phyloP scores from a whole-genome alignment of 2,329 filamentous ascomycete genomes.

The Hypoxylon sp. region DNA sequence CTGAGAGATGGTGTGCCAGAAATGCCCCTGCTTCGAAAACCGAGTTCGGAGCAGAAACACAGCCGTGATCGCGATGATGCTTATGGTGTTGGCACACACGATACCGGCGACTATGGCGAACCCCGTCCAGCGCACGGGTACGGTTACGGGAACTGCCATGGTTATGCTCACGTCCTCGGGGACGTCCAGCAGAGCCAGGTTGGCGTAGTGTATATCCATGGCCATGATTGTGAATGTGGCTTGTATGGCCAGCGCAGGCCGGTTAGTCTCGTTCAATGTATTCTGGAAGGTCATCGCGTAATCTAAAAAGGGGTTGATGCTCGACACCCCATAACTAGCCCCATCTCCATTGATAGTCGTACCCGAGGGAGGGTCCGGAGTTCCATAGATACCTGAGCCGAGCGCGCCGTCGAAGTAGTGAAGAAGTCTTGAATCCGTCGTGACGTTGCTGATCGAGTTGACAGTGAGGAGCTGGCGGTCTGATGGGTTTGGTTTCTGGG shows the following conservation, averaged over 20 bases:
- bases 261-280: constrained; percentile 35
- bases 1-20: constrained; percentile 45
- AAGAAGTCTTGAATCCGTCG: constrained; percentile 39
- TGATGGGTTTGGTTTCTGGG: background rate
- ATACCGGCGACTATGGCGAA: constrained; percentile 27
- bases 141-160: constrained; percentile 16
- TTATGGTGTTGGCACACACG: constrained; percentile 30
- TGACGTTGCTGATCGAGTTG: constrained; percentile 27
- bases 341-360: constrained; percentile 36
- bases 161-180: constrained; percentile 23
- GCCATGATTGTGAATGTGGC: constrained; percentile 36
- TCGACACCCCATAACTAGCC: constrained; percentile 31
- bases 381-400: constrained; percentile 20
- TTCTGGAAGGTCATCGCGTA: constrained; percentile 40
- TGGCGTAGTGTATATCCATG: constrained; percentile 37
- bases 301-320: constrained; percentile 41
- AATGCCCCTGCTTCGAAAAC: constrained; percentile 42
- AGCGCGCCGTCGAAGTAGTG: constrained; percentile 37
- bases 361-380: constrained; percentile 4
- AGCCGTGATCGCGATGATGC: constrained; percentile 31
- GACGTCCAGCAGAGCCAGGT: constrained; percentile 33
- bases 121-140: constrained; percentile 31
- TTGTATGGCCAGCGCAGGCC: constrained; percentile 40
- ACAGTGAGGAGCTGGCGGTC: constrained; percentile 37
- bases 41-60: constrained; percentile 38